phyloP scores from a whole-genome alignment of 1,139 yeast genomes.

The Geotrichum reessii region DNA sequence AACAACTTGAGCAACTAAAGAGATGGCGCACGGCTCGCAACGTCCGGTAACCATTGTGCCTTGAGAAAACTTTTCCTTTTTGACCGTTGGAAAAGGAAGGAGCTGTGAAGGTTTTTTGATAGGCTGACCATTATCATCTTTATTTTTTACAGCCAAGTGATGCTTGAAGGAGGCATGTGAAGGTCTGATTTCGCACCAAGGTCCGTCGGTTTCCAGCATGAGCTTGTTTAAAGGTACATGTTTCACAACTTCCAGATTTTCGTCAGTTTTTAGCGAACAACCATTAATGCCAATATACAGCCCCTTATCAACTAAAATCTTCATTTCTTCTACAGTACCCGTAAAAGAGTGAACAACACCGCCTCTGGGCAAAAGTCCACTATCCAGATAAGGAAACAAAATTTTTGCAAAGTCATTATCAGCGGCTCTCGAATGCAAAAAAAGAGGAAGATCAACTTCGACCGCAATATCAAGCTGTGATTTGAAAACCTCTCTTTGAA shows the following conservation, averaged over 20 bases:
- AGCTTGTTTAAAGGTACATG: constrained; percentile 61
- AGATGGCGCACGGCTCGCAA: constrained; percentile 86
- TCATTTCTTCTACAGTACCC: constrained; percentile 62
- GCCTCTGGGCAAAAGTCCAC: constrained; percentile 37
- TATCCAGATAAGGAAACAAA: constrained; percentile 51
- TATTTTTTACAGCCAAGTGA: constrained; percentile 28
- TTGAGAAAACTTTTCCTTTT: constrained; percentile 51
- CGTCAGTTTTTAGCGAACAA: constrained; percentile 77
- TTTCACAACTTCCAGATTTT: constrained; percentile 61
- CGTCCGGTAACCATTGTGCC: constrained; percentile 68
- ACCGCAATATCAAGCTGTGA: constrained; percentile 63
- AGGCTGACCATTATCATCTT: constrained; percentile 43
- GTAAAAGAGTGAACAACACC: constrained; percentile 95
- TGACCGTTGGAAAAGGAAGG: constrained; percentile 57
- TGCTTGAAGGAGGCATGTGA: constrained; percentile 69
- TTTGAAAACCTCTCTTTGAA: constrained; percentile 62
- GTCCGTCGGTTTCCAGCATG: constrained; percentile 91
- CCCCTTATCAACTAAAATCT: constrained; percentile 50
- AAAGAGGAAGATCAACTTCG: constrained; percentile 59
- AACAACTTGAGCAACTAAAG: constrained; percentile 73
- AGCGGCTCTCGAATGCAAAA: constrained; percentile 86
- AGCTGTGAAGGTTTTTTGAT: constrained; percentile 25
- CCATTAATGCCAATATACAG: constrained; percentile 84
- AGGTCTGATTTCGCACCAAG: constrained; percentile 93
- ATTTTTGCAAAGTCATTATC: constrained; percentile 69